Base-by-base conservation (phyloP, 164 flowering plant species). In the Piper longum region DNA sequence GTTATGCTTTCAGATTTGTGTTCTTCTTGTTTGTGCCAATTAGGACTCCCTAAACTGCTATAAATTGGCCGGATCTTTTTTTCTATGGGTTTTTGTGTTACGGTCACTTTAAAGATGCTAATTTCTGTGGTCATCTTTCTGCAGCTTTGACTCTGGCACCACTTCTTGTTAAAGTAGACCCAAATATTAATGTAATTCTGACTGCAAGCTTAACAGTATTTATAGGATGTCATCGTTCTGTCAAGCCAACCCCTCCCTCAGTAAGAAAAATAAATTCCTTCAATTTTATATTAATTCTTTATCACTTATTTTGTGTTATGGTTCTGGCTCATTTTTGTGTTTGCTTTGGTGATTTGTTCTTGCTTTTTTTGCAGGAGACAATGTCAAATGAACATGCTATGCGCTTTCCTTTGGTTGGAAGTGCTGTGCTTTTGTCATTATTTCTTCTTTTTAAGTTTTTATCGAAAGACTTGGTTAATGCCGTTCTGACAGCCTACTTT, bases 321-420 rank as follows among this genome's bases (percentile, higher is more conserved):
- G 56, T 54, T 3, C 59, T 54, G 16, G 17, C 26, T 14, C 16
- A 11, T 41, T 9, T 14, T 16, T 41, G 8, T 52, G 17, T 12
- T 57, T 16, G 2, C 43, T 44, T 8, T 18, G 1, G 36, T 26
- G 36, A 26, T 26, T 26, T 26, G 36, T 26, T 26, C 36, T 26
- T 26, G 36, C 2, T 26, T n/a, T 66, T 7, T 52, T 36, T 79
- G 75, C 81, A 93, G 99, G 99, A 93, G 73, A 90, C 96, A 3
- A 93, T 93, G 99, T 93, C 99, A 41, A 85, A 83, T 62, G 97
- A 87, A 67, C 99, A 90, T 78, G 99, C 97, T 3, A 88, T 93
- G 96, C 85, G 97, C 43, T 93, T 90, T 55, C 99, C 99, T 16
- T 81, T 93, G 67, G 86, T 93, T 71, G 99, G 96, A 56, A 93